These are phyloP conservation scores for Macrotyloma uniflorum DNA, from an alignment of 306 rosid genomes.

Conservation along the genomic window DNA sequence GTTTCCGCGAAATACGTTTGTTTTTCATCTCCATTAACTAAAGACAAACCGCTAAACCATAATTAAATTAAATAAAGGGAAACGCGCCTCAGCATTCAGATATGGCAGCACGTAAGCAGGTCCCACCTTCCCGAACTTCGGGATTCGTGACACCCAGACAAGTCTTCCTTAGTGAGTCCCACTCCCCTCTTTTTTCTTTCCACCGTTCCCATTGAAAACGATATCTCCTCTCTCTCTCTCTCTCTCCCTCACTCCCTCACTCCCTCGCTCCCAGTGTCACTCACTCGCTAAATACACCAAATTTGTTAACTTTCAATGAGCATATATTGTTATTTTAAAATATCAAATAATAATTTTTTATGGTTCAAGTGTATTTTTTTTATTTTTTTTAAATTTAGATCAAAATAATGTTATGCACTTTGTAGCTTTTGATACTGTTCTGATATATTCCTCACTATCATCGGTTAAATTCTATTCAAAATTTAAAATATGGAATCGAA, in stretches of 20 bases:
- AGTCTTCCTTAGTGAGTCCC: slow-evolving; percentile 50
- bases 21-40: background rate
- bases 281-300: too few relatives aligned
- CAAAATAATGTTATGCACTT: too few relatives aligned
- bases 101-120: slow-evolving; percentile 16
- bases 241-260: slow-evolving; percentile 17
- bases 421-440: too few relatives aligned
- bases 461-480: too few relatives aligned
- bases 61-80: background rate
- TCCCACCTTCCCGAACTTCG: slow-evolving; percentile 20
- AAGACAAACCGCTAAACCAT: background rate
- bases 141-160: slow-evolving; percentile 64
- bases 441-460: too few relatives aligned
- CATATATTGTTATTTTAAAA: too few relatives aligned
- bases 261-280: too few relatives aligned
- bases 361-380: too few relatives aligned
- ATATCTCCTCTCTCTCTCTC: slow-evolving; percentile 31
- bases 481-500: too few relatives aligned
- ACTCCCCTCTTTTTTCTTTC: slow-evolving; percentile 29
- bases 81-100: slow-evolving; percentile 35
- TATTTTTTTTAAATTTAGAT: too few relatives aligned
- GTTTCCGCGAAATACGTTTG: slow-evolving; percentile 36
- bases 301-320: too few relatives aligned
- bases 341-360: too few relatives aligned
- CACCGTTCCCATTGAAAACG: slow-evolving; percentile 54